Conservation (phyloP, 306 rosid species). For the Ziziphus jujuba region DNA sequence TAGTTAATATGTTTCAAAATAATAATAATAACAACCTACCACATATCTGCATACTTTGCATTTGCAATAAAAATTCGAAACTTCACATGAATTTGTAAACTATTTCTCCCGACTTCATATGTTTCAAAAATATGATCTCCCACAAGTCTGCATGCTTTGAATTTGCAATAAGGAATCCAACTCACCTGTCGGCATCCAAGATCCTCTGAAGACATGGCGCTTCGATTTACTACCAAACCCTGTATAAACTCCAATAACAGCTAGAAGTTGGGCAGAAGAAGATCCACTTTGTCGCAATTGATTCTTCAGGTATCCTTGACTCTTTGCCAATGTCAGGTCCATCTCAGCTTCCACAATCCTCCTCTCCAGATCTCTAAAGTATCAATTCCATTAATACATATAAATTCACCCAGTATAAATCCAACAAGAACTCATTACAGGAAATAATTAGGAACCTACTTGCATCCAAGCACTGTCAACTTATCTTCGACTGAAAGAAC, state of each 20-base stretch:
- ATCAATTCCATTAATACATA: slow-evolving; percentile 5
- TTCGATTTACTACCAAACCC: slow-evolving; percentile 88
- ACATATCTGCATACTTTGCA: no score
- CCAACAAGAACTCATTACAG: not conserved
- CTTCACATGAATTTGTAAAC: not conserved
- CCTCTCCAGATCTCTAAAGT: slow-evolving; percentile 78
- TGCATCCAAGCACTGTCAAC: slow-evolving; percentile 80
- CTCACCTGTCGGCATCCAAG: slow-evolving; percentile 99
- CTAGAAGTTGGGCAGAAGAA: slow-evolving; percentile 69
- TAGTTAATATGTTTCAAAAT: no score
- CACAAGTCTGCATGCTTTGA: not conserved
- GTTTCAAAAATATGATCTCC: not conserved
- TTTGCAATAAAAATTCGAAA: not conserved
- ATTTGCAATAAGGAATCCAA: slow-evolving; percentile 21
- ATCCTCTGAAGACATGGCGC: slow-evolving; percentile 81
- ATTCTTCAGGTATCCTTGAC: slow-evolving; percentile 89
- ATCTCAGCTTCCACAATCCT: slow-evolving; percentile 95
- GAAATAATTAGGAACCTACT: slow-evolving; percentile 36
- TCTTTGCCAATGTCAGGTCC: slow-evolving; percentile 91
- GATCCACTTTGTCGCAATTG: slow-evolving; percentile 45
- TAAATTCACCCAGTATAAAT: slow-evolving; percentile 2
- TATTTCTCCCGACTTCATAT: not conserved
- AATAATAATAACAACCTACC: no score
- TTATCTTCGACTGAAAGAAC: slow-evolving; percentile 88
- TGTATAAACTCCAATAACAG: slow-evolving; percentile 94